phyloP scores from a whole-genome alignment of 1,284 basidiomycete species.

The Fomitopsis betulina region DNA sequence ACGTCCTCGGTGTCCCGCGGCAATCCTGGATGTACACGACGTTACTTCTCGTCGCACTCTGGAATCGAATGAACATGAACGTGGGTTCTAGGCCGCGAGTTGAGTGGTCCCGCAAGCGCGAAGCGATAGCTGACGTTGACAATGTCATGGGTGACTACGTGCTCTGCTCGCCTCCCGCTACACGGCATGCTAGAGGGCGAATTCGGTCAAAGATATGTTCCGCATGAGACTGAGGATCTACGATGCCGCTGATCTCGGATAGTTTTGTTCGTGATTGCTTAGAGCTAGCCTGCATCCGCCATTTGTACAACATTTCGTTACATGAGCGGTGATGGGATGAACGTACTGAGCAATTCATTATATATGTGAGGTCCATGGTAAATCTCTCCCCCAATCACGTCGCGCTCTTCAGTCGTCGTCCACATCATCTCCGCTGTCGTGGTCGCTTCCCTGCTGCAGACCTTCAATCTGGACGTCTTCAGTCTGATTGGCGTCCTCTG shows the following conservation, averaged over 20 bases:
- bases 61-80: neutral
- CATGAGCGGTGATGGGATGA: neutral
- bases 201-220: neutral
- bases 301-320: neutral
- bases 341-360: neutral
- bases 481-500: conserved; percentile 31
- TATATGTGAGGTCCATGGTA: neutral
- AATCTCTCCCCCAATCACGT: conserved; percentile 8
- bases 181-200: neutral
- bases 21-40: neutral
- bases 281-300: neutral
- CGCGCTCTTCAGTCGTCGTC: conserved; percentile 12
- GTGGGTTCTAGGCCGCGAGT: neutral
- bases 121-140: neutral
- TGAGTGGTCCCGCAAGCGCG: neutral
- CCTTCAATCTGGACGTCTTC: conserved; percentile 61
- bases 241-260: neutral
- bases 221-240: neutral
- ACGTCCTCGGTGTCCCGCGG: neutral
- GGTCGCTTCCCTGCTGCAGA: conserved; percentile 34
- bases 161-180: neutral
- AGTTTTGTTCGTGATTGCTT: neutral
- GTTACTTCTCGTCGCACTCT: neutral
- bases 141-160: neutral
- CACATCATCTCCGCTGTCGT: conserved; percentile 27